phyloP scores from a whole-genome alignment of 2,329 filamentous ascomycete genomes.

The Teratosphaeria pseudoeucalypti region DNA sequence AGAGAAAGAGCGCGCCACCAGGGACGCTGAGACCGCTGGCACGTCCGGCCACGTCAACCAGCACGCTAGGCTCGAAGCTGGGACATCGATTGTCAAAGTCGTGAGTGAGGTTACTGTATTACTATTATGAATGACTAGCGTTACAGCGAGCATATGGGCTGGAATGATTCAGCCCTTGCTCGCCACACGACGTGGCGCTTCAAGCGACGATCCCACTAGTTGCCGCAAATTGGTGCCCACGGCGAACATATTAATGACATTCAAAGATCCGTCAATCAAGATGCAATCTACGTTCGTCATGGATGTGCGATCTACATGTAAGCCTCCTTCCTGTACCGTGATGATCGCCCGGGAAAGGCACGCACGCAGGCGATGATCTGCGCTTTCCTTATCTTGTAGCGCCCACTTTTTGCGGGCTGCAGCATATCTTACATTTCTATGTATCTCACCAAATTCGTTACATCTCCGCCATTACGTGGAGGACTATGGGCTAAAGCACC shows the following conservation, averaged over 20 bases:
- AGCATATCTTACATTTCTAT: not conserved
- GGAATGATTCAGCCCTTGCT: not conserved
- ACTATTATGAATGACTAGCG: not conserved
- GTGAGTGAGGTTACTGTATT: not conserved
- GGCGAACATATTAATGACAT: not conserved
- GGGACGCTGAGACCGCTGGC: not conserved
- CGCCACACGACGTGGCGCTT: not conserved
- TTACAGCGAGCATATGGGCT: not conserved
- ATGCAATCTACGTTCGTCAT: too few species aligned
- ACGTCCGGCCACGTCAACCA: not conserved
- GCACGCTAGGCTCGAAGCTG: not conserved
- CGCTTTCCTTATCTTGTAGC: not conserved
- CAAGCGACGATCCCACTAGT: not conserved
- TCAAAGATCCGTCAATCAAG: too few species aligned
- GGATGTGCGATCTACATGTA: too few species aligned
- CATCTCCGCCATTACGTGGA: not conserved
- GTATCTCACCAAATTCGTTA: not conserved
- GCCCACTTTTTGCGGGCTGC: too few species aligned
- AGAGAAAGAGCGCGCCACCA: constrained; percentile 9
- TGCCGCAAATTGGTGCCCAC: not conserved
- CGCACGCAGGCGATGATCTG: not conserved
- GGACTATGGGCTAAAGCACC: not conserved
- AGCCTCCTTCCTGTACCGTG: not conserved
- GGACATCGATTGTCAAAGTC: not conserved
- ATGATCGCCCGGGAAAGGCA: not conserved